phyloP scores from a whole-genome alignment of 2,329 filamentous ascomycete species.

The Tolypocladium capitatum region DNA sequence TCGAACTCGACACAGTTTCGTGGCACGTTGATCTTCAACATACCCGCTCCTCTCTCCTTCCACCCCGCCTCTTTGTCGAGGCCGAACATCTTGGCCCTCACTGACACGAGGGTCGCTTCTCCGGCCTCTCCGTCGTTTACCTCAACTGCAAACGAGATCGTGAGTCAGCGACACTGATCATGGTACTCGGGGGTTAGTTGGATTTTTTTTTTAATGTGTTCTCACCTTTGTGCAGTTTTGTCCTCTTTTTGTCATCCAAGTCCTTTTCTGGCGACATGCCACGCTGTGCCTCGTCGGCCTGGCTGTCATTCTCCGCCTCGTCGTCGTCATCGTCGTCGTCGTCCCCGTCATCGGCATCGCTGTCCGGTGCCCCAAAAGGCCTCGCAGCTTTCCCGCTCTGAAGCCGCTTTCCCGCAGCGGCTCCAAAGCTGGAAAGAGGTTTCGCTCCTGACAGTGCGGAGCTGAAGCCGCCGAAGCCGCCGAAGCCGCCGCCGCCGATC shows the following conservation, averaged over 20 bases:
- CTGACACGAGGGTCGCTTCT: conserved; percentile 61
- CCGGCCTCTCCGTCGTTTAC: conserved; percentile 80
- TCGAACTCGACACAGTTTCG: conserved; percentile 42
- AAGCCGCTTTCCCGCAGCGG: conserved; percentile 34
- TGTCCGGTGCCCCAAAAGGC: conserved; percentile 66
- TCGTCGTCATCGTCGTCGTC: conserved; percentile 18
- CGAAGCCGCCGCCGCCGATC: conserved; percentile 23
- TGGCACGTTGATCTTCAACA: conserved; percentile 71
- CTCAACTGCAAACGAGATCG: conserved; percentile 30
- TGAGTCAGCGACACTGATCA: background rate
- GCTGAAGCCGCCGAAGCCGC: conserved; percentile 21
- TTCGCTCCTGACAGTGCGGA: conserved; percentile 26
- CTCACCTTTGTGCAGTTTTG: conserved; percentile 58
- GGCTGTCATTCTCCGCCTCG: conserved; percentile 27
- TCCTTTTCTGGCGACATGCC: conserved; percentile 36
- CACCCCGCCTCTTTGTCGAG: conserved; percentile 61
- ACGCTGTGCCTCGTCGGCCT: conserved; percentile 33
- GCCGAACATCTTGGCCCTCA: conserved; percentile 74
- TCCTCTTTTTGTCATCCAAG: conserved; percentile 50
- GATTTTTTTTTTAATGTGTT: conserved; percentile 3
- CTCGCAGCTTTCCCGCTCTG: conserved; percentile 50
- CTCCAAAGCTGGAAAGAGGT: conserved; percentile 55
- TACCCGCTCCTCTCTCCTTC: conserved; percentile 81
- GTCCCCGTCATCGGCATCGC: conserved; percentile 40
- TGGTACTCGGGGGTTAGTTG: background rate